A percentile compares a stretch with the other conserved stretches of the same genome.
These are phyloP conservation scores for Rhynchospora pubera DNA, from an alignment of 176 grass and related monocot genomes.

Conservation along the genomic window DNA sequence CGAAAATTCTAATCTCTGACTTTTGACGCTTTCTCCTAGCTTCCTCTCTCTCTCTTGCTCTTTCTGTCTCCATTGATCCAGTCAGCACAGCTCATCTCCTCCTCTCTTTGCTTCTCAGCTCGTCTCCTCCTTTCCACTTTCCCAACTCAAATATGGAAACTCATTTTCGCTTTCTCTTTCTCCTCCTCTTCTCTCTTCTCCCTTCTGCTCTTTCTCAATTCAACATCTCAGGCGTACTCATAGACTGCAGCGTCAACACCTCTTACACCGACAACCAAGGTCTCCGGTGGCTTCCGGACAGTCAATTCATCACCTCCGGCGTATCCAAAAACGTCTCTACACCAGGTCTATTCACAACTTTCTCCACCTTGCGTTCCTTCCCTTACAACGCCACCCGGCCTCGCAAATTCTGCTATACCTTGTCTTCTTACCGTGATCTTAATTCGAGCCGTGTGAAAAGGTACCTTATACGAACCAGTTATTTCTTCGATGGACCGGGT, in stretches of 20 bases:
- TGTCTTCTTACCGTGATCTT: constrained; percentile 33
- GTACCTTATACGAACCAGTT: constrained; percentile 85
- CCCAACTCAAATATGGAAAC: constrained; percentile 23
- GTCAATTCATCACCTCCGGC: constrained; percentile 35
- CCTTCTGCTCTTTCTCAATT: constrained; percentile 18
- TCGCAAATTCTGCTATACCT: constrained; percentile 68
- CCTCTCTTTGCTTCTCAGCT: background rate
- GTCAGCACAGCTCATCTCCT: background rate
- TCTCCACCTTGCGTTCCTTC: constrained; percentile 69
- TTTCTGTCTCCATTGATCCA: background rate
- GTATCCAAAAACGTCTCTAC: constrained; percentile 19
- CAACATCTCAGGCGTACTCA: constrained; percentile 46
- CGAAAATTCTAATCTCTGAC: no score
- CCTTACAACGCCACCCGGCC: constrained; percentile 10
- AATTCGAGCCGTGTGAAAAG: background rate
- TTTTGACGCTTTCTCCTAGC: background rate
- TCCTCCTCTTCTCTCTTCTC: constrained; percentile 28
- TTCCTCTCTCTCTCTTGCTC: background rate
- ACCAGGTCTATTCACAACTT: constrained; percentile 37
- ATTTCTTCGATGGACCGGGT: constrained; percentile 46
- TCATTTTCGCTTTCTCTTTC: background rate
- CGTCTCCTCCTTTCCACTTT: constrained; percentile 15
- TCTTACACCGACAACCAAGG: constrained; percentile 21
- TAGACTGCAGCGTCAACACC: constrained; percentile 48
- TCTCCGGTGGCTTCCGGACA: constrained; percentile 52